Percentiles rank a stretch among this genome's conserved stretches.
These are phyloP conservation scores for Meyerozyma guilliermondii DNA, from an alignment of 1,139 yeast species.

Conservation along the genomic window DNA sequence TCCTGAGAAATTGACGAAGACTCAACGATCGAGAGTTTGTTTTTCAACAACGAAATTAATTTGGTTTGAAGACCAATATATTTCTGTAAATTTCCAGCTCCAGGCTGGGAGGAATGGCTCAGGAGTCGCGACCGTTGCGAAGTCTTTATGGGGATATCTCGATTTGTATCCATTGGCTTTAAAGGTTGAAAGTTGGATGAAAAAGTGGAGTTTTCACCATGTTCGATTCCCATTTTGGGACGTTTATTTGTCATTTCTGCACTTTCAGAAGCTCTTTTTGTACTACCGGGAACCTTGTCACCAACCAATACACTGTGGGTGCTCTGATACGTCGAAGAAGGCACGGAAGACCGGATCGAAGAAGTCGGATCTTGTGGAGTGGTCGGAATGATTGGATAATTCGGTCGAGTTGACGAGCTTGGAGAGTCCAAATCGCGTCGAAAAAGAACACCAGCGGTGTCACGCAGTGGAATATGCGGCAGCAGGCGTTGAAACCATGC, in stretches of 20 bases:
- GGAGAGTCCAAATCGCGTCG: constrained; percentile 4
- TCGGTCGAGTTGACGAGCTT: background rate
- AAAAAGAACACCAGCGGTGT: constrained; percentile 5
- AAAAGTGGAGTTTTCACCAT: background rate
- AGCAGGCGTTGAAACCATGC: constrained; percentile 8
- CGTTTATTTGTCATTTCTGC: background rate
- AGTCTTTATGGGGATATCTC: background rate
- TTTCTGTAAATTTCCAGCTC: background rate
- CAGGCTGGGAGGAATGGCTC: background rate
- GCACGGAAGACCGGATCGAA: background rate
- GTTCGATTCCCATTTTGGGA: background rate
- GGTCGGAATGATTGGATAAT: background rate
- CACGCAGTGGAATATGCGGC: constrained; percentile 7
- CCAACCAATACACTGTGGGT: background rate
- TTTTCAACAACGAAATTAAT: background rate
- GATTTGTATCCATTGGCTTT: background rate
- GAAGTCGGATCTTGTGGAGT: background rate
- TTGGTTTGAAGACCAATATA: background rate
- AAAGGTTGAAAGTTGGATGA: background rate
- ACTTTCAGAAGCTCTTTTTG: too few species aligned
- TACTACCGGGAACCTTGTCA: too few species aligned
- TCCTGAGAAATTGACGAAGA: background rate
- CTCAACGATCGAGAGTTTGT: background rate
- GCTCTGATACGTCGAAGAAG: background rate
- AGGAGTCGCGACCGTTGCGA: background rate